These are phyloP conservation scores for Solanum dulcamara DNA, from an alignment of 257 asterid genomes.

Conservation along the genomic window DNA sequence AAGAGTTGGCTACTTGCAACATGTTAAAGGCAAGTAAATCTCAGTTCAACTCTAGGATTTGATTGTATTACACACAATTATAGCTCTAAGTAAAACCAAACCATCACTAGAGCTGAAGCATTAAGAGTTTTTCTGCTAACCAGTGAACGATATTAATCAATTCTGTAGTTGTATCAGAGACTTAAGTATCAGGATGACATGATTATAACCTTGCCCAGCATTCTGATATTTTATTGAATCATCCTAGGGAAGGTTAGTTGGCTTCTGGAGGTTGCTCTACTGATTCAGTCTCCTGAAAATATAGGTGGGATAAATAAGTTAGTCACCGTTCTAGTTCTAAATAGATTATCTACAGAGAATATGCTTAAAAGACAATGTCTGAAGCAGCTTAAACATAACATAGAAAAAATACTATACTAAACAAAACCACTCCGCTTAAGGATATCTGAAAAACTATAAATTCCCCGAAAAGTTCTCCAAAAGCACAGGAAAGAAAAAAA, in stretches of 20 bases:
- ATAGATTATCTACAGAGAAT: neutral
- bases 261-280: conserved; percentile 7
- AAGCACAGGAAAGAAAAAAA: neutral
- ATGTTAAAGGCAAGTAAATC: neutral
- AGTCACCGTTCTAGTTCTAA: neutral
- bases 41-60: neutral
- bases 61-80: neutral
- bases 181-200: neutral
- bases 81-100: neutral
- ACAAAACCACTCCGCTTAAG: neutral
- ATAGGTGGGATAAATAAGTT: neutral
- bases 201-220: neutral
- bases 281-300: conserved; percentile 18
- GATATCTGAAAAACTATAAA: neutral
- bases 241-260: neutral
- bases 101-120: neutral
- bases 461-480: neutral
- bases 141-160: neutral
- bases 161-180: neutral
- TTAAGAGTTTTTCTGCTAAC: neutral
- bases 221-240: neutral
- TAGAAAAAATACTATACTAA: neutral
- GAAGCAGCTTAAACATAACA: neutral
- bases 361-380: neutral
- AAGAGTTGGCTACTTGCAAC: neutral